Percentiles rank a stretch among this genome's conserved stretches.
These are phyloP conservation scores for Glonium stellatum DNA, from an alignment of 495 filamentous ascomycete species.

Conservation along the genomic window DNA sequence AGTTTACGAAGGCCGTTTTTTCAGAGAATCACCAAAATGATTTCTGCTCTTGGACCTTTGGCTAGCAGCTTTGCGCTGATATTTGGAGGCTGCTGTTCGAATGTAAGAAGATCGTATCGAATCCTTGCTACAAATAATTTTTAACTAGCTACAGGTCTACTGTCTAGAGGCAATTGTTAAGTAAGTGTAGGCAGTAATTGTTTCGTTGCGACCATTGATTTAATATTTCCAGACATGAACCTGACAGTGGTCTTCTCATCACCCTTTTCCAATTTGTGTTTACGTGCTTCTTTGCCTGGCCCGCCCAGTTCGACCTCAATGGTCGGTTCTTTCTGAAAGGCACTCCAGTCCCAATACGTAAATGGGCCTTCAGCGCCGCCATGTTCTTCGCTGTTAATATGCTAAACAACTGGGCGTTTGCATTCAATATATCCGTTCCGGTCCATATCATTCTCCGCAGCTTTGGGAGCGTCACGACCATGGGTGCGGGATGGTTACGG, in stretches of 20 bases:
- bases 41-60: conserved; percentile 21
- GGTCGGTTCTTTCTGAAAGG: conserved; percentile 62
- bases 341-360: conserved; percentile 73
- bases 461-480: conserved; percentile 89
- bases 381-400: conserved; percentile 89
- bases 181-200: conserved; percentile 43
- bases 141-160: conserved; percentile 57
- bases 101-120: conserved; percentile 53
- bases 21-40: conserved; percentile 9
- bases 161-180: conserved; percentile 93
- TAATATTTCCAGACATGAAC: conserved; percentile 33
- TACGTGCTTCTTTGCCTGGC: conserved; percentile 58
- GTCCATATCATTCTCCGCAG: conserved; percentile 95
- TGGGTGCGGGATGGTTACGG: conserved; percentile 76
- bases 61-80: conserved; percentile 74
- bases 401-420: conserved; percentile 96
- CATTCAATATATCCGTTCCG: conserved; percentile 91
- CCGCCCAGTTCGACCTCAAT: conserved; percentile 63
- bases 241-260: conserved; percentile 58
- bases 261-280: conserved; percentile 92
- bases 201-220: conserved; percentile 4
- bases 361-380: conserved; percentile 82
- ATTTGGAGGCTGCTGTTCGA: conserved; percentile 96
- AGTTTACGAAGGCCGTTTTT: too few species aligned
- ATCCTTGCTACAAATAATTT: conserved; percentile 12